Evolutionary conservation across 805 yeast genomes (phyloP).

Genomic region (Ogataea degrootiae): DNA sequence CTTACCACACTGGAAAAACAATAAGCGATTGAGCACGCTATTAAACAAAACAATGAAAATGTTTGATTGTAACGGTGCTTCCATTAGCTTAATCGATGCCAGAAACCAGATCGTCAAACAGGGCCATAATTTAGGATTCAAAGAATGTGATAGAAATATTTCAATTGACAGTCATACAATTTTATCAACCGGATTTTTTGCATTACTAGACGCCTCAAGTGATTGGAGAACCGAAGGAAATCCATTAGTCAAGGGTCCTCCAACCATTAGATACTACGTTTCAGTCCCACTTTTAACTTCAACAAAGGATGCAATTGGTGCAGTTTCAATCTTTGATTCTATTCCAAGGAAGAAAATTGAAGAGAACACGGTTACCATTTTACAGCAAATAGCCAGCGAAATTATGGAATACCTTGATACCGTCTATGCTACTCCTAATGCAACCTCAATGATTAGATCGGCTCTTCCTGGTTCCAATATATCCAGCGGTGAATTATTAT

Average conservation of each 20-base stretch:
- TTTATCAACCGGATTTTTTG: slow-evolving; percentile 50
- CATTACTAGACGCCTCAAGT: slow-evolving; percentile 51
- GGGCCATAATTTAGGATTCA: slow-evolving; percentile 42
- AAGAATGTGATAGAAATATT: slow-evolving; percentile 48
- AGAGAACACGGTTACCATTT: slow-evolving; percentile 29
- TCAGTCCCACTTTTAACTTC: slow-evolving; percentile 52
- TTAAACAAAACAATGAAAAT: slow-evolving; percentile 34
- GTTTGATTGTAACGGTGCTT: slow-evolving; percentile 46
- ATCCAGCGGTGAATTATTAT: slow-evolving; percentile 2
- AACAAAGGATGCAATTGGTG: slow-evolving; percentile 47
- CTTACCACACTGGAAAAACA: slow-evolving; percentile 47
- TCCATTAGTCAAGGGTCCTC: slow-evolving; percentile 61
- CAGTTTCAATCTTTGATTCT: slow-evolving; percentile 53
- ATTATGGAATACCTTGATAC: slow-evolving; percentile 37
- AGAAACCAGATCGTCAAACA: slow-evolving; percentile 45
- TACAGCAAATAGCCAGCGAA: slow-evolving; percentile 37
- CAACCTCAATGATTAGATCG: background rate
- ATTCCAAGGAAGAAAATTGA: slow-evolving; percentile 35
- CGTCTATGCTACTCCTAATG: slow-evolving; percentile 23
- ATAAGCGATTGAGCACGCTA: slow-evolving; percentile 34
- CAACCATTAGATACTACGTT: slow-evolving; percentile 56
- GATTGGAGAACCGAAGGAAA: slow-evolving; percentile 68
- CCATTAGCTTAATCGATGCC: slow-evolving; percentile 54
- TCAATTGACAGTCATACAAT: slow-evolving; percentile 70
- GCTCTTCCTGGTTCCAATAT: background rate